A percentile compares a stretch with the other conserved stretches of the same genome.
Conservation (phyloP, 164 flowering plant species). For the Berberis thunbergii region DNA sequence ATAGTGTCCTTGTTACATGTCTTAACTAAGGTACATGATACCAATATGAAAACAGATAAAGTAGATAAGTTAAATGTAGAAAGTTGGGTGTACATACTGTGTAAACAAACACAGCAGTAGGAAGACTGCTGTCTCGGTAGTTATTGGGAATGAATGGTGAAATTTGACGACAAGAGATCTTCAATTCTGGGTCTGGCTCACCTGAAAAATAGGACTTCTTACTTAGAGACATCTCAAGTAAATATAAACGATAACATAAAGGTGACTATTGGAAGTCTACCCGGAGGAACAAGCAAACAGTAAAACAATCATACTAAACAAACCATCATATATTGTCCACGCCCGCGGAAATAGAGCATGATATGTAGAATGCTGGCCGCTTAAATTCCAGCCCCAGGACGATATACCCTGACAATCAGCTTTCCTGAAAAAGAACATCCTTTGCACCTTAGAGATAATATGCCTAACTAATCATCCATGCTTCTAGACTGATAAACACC, state of each 20-base stretch:
- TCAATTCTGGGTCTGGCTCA: slow-evolving; percentile 97
- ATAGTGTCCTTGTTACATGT: no score
- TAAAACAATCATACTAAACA: neutral
- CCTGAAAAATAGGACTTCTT: slow-evolving; percentile 33
- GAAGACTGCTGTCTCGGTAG: slow-evolving; percentile 93
- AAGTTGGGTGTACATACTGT: slow-evolving; percentile 44
- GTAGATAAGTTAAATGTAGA: no score
- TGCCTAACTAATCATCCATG: no score
- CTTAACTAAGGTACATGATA: no score
- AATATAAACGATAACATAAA: neutral
- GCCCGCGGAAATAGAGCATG: slow-evolving; percentile 98
- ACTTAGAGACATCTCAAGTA: neutral
- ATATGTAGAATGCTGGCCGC: slow-evolving; percentile 95
- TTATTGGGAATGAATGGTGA: slow-evolving; percentile 98
- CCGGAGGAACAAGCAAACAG: neutral
- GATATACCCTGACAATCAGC: slow-evolving; percentile 72
- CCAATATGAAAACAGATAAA: no score
- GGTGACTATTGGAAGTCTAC: neutral
- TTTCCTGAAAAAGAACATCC: slow-evolving; percentile 40
- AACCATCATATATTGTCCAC: slow-evolving; percentile 98
- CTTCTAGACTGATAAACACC: no score
- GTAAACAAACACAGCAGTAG: slow-evolving; percentile 89
- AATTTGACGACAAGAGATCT: slow-evolving; percentile 94
- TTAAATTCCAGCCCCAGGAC: slow-evolving; percentile 97
- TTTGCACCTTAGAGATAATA: neutral